Evolutionary conservation across 2,329 filamentous ascomycete genomes (phyloP).

Genomic region (Ophiostoma australiae): DNA sequence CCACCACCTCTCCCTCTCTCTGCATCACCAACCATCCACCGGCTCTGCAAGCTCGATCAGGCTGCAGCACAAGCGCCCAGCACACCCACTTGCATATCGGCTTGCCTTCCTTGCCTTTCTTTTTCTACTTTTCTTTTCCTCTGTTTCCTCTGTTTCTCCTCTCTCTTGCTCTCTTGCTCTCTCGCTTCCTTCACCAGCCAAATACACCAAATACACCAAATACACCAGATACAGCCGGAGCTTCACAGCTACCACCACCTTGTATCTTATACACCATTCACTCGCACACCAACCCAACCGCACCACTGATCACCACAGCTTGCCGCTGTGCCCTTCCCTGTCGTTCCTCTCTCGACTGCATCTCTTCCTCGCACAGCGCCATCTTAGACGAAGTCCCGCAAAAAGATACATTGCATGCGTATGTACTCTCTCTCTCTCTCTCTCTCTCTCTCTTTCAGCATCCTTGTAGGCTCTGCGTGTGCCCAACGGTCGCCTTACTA

Average conservation of each 20-base stretch:
- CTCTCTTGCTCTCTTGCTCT: conserved; percentile 3
- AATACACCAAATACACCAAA: background rate
- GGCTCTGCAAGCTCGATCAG: conserved; percentile 25
- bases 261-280: background rate
- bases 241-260: background rate
- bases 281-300: conserved; percentile 11
- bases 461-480: conserved; percentile 20
- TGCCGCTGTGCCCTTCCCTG: conserved; percentile 19
- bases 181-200: background rate
- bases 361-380: conserved; percentile 20
- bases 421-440: conserved; percentile 13
- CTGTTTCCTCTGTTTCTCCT: background rate
- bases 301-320: conserved; percentile 10
- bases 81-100: conserved; percentile 28
- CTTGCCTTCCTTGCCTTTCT: background rate
- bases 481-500: conserved; percentile 19
- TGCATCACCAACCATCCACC: conserved; percentile 19
- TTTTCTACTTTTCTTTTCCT: background rate
- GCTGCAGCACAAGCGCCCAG: conserved; percentile 38
- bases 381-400: conserved; percentile 22
- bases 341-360: conserved; percentile 10
- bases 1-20: conserved; percentile 17
- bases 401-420: conserved; percentile 8
- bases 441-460: background rate
- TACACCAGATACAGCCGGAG: background rate